Evolutionary conservation across 306 rosid genomes (phyloP), one percentile per base, ranked within the genome.

Genomic region (Canavalia ensiformis): DNA sequence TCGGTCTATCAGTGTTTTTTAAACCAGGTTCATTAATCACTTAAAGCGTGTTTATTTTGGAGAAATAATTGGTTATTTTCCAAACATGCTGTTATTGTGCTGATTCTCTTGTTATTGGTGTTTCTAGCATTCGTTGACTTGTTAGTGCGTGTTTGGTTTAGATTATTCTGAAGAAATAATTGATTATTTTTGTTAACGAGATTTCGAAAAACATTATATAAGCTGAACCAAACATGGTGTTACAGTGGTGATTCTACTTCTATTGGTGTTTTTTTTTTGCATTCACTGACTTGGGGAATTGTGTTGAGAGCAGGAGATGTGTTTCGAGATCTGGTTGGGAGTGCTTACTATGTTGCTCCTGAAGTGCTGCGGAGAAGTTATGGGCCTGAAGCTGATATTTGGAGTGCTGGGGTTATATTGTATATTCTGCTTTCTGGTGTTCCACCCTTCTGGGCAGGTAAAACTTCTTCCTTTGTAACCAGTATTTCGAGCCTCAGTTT

Each of bases 361-460:
- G 99, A 95, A 84, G 96, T 95, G 76, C 82, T 95, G 51, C 94
- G 91, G n/a, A 87, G 86, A 77, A 83, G 81, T 42, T 95, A 95
- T 75, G 99, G 97, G 46, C 90, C 90, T 4, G 98, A 93, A 84
- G 93, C 94, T 78, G 99, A 95, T 88, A 87, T 91, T 88, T 95
- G 99, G 99, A 93, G 99, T 83, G 97, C 96, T 2, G 99, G 99
- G 3, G 86, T 95, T 56, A 95, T 95, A 76, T 83, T 95, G 29
- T 95, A 91, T 86, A 95, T 95, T 89, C 88, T 95, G 59, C 99
- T 95, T 63, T 87, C 96, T 81, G 99, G 99, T 39, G 96, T 95
- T 42, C 99, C 99, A 1, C 99, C 99, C 41, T 93, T 93, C 85
- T 95, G 98, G 98, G 98, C 96, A 87, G 99, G 99, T 95, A 87